Base-by-base conservation (phyloP, 2,329 filamentous ascomycete species). In the Alternaria infectoria region DNA sequence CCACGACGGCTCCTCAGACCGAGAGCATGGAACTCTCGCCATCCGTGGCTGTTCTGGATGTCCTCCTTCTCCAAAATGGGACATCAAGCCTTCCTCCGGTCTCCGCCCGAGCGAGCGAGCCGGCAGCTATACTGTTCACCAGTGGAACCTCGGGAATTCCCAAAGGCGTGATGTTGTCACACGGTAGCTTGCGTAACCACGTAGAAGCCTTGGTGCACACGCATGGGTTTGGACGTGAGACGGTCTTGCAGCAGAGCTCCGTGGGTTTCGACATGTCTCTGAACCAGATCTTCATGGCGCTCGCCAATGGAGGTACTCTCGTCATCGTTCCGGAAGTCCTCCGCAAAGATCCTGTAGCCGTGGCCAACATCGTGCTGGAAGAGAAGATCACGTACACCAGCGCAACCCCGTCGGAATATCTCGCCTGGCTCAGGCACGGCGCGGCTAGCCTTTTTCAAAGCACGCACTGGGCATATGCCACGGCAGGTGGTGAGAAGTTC, bases 131-230 rank as follows among this genome's bases (percentile, higher is more conserved):
- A 5, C 83, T 91, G 6, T 87, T 89, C 64, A 86, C 84, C 0
- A 85, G 85, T 5, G 85, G 86, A 0, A 86, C 86, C 0, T 85
- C 86, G 1, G 84, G 83, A 49, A 82, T 82, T 46, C 85, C 86
- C 0, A 87, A 87, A 59, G 88, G 87, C 3, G 85, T 89, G 15
- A 86, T 88, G 23, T 86, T 90, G 62, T 86, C 85, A 7, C 89
- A 91, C 68, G 36, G 46, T 21, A 26, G 49, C 6, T 23, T 60
- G 26, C 23, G 23, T 2, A 32, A 28, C 70, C 21, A 66, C 17
- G 6, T 78, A 8, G 74, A 76, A 43, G 71, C 55, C 6, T 56
- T 36, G 30, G 21, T 23, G 36, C 30, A 25, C 8, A 32, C 23
- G 3, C 47, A 25, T 12, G 13, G 51, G 26, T 23, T 40, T 2